Evolutionary conservation across 208 protist genomes (phyloP), one percentile per base, ranked within the genome.

Genomic region (Acanthamoeba healyi): DNA sequence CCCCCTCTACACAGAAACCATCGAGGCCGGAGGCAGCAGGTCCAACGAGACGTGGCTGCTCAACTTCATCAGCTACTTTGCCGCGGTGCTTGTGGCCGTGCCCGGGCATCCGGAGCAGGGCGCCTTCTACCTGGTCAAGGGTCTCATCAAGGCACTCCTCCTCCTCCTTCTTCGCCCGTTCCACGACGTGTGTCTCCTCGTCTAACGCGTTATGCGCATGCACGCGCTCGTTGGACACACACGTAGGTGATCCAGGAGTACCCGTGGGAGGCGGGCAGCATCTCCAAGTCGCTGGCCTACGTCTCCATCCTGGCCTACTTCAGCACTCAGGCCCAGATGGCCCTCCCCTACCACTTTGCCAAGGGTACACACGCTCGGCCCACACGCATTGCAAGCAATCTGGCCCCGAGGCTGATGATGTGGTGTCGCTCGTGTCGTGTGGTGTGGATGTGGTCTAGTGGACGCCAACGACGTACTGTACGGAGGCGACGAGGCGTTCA

Each of bases 91-190:
- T 2, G 77, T 97, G 26, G 94, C 95, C 2, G 91, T 94, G 19
- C 97, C 97, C 10, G 97, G 96, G 42, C 95, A 97, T 72, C 97
- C 97, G 19, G 96, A 97, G 26, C 42, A 94, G 42, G 96, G 96
- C 44, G 88, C 95, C 72, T 96, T 98, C 65, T 97, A 96, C 82
- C 22, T 98, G 2, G 54, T 96, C 46, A 94, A 96, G 67, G 96
- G 92, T 7, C 42, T 98, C 1, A 29, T 97, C n/a, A 97, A 96
- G 36, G 94, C 96, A 54, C n/a, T 94, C 44, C 9, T 15, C 29
- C 32, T 38, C 56, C 70, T 15, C 40, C 65, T 32, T 63, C n/a
- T 63, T 3, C 56, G 6, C 15, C 15, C n/a, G n/a, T n/a, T n/a
- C 19, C 15, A 14, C 56, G 56, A 0, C 56, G 56, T 26, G 49